Evolutionary conservation across 192 early-diverging fungal species (phyloP).

Genomic region (Podila verticillata): DNA sequence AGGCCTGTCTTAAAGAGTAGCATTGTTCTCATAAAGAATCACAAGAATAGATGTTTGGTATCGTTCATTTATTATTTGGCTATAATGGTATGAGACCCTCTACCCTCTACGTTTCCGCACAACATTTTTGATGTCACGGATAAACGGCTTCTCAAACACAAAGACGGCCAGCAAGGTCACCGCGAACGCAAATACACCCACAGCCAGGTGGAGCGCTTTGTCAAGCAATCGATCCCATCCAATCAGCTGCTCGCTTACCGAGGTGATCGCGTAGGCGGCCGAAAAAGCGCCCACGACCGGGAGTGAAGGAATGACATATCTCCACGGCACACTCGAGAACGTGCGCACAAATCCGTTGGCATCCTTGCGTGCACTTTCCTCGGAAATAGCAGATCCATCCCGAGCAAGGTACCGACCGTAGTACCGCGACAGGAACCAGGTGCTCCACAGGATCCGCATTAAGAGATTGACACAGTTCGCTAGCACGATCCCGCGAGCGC

Average conservation of each 20-base stretch:
- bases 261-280: constrained; percentile 61
- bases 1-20: constrained; percentile 20
- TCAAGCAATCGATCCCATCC: constrained; percentile 62
- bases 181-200: constrained; percentile 54
- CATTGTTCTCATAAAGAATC: background rate
- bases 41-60: background rate
- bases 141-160: constrained; percentile 29
- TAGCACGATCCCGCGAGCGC: constrained; percentile 81
- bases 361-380: background rate
- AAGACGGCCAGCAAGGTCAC: constrained; percentile 3
- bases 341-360: background rate
- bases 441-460: constrained; percentile 80
- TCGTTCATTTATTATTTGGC: background rate
- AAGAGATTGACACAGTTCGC: constrained; percentile 89
- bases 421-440: constrained; percentile 68
- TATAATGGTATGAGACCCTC: background rate
- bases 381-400: background rate
- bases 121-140: constrained; percentile 28
- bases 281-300: constrained; percentile 58
- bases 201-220: constrained; percentile 62
- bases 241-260: constrained; percentile 57
- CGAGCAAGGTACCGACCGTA: constrained; percentile 53
- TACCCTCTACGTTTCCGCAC: constrained; percentile 18
- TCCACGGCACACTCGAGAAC: constrained; percentile 38
- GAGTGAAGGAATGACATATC: constrained; percentile 54